Evolutionary conservation across 2,329 filamentous ascomycete genomes (phyloP).

Genomic region (Bipolaris victoriae): DNA sequence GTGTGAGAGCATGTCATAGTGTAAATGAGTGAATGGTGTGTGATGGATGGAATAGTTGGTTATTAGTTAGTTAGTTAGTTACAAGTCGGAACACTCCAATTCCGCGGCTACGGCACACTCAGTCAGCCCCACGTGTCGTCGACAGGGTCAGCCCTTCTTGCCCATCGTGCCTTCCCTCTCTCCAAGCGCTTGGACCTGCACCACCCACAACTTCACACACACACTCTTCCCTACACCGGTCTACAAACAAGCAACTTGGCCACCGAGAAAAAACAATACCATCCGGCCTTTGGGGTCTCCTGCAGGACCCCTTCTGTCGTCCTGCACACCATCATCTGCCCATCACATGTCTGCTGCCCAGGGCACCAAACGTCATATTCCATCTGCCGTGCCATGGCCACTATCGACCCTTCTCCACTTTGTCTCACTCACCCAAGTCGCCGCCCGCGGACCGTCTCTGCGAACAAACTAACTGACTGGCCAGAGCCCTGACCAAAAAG

Average conservation of each 20-base stretch:
- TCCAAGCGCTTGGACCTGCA: conserved; percentile 1
- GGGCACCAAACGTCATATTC: conserved; percentile 8
- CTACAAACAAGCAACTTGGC: conserved; percentile 15
- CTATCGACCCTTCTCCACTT: conserved; percentile 10
- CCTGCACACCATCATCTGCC: no score
- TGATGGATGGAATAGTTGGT: neutral
- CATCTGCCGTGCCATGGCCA: conserved; percentile 1
- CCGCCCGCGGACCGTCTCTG: neutral
- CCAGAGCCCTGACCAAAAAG: neutral
- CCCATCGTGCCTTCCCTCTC: neutral
- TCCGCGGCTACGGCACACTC: conserved; percentile 18
- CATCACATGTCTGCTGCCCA: neutral
- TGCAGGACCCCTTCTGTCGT: neutral
- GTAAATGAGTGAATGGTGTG: neutral
- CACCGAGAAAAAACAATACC: neutral
- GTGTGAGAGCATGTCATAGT: neutral
- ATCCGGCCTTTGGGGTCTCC: conserved; percentile 19
- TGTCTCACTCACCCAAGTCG: neutral
- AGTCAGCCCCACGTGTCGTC: conserved; percentile 25
- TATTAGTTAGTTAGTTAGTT: conserved; percentile 4
- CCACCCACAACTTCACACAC: neutral
- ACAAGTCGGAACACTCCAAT: conserved; percentile 10
- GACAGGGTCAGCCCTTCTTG: conserved; percentile 19
- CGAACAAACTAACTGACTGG: neutral
- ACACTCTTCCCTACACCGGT: no score